These are phyloP conservation scores for Epichloe scottii DNA, from an alignment of 2,329 filamentous ascomycete genomes.

Conservation along the genomic window DNA sequence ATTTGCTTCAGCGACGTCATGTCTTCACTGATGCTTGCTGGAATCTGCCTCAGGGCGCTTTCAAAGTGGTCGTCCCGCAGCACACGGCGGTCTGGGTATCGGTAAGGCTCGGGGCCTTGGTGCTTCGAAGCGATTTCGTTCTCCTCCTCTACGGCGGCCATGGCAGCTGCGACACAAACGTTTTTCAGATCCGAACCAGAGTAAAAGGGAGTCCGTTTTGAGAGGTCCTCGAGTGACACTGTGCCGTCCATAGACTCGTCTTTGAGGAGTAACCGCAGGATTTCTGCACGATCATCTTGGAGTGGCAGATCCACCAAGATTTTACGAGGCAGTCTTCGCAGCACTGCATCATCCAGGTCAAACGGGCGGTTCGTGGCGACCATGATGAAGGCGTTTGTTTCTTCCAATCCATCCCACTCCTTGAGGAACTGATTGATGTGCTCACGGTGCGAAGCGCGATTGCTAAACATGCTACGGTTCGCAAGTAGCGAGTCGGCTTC, in stretches of 20 bases:
- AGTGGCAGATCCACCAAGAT: conserved; percentile 63
- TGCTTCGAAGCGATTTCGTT: conserved; percentile 28
- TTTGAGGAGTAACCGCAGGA: conserved; percentile 58
- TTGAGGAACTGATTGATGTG: conserved; percentile 94
- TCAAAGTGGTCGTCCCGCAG: conserved; percentile 66
- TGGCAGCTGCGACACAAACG: conserved; percentile 64
- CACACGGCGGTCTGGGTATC: conserved; percentile 45
- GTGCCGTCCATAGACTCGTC: conserved; percentile 49
- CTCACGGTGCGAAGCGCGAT: conserved; percentile 65
- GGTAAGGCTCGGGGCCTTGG: conserved; percentile 31
- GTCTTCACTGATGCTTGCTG: conserved; percentile 84
- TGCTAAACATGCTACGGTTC: conserved; percentile 53
- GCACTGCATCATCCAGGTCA: conserved; percentile 79
- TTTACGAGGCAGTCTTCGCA: conserved; percentile 61
- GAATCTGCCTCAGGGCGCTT: conserved; percentile 75
- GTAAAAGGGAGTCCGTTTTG: conserved; percentile 60
- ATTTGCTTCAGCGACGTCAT: conserved; percentile 81
- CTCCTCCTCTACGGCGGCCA: conserved; percentile 69
- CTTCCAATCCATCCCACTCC: conserved; percentile 87
- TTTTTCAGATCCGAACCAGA: conserved; percentile 79
- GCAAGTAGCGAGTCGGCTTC: conserved; percentile 91
- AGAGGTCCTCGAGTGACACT: conserved; percentile 50
- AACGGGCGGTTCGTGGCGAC: conserved; percentile 93
- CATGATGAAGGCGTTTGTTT: conserved; percentile 88
- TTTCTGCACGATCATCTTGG: conserved; percentile 51